Percentiles rank a stretch among this genome's conserved stretches.
phyloP scores from a whole-genome alignment of 108 stramenopile genomes.

The Nitzschia sp. region DNA sequence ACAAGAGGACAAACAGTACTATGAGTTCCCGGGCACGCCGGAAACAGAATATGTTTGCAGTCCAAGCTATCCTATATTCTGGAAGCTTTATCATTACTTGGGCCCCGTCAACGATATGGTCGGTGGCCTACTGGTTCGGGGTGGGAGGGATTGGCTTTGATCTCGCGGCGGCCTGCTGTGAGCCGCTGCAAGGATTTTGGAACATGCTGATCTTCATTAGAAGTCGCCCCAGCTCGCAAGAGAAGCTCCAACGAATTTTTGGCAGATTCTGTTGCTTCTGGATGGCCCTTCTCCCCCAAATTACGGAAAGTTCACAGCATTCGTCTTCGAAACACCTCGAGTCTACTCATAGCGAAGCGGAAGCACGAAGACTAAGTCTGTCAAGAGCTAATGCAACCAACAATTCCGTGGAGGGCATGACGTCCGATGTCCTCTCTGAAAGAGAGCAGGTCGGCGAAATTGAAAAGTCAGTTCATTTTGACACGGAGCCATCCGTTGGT shows the following conservation, averaged over 20 bases:
- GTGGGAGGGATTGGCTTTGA: constrained; percentile 23
- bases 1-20: neutral
- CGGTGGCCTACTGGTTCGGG: constrained; percentile 37
- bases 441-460: no score
- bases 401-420: neutral
- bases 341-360: no score
- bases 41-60: constrained; percentile 21
- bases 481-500: no score
- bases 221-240: constrained; percentile 9
- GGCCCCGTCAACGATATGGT: constrained; percentile 43
- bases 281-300: neutral
- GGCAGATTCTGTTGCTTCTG: neutral
- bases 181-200: constrained; percentile 44
- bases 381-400: no score
- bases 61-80: constrained; percentile 40
- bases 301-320: neutral
- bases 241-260: constrained; percentile 6
- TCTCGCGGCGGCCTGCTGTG: constrained; percentile 22
- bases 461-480: no score
- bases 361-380: neutral
- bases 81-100: constrained; percentile 40
- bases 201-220: constrained; percentile 37
- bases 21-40: neutral
- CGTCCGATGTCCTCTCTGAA: no score
- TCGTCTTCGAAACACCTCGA: neutral